Conservation (phyloP, 2,329 filamentous ascomycete species). For the Lachnellula subtilissima region DNA sequence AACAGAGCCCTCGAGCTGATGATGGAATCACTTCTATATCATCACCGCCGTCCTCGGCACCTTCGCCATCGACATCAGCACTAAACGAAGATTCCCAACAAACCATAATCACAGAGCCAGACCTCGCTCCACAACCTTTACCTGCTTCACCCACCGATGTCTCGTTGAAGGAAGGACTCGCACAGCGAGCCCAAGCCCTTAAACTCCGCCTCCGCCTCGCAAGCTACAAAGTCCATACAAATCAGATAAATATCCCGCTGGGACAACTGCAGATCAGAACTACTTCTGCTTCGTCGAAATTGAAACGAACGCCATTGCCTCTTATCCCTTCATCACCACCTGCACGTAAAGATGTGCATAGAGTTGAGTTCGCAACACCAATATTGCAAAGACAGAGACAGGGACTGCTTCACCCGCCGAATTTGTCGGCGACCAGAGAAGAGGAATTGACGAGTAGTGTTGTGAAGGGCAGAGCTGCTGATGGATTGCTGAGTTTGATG, state of each 20-base stretch:
- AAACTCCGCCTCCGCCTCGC: constrained; percentile 66
- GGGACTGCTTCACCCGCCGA: constrained; percentile 4
- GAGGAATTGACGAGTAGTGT: constrained; percentile 41
- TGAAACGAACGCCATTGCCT: constrained; percentile 12
- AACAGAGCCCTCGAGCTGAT: not conserved
- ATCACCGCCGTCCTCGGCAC: constrained; percentile 5
- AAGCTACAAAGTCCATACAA: constrained; percentile 70
- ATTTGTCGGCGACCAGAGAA: not conserved
- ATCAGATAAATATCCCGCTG: constrained; percentile 63
- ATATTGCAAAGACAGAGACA: constrained; percentile 12
- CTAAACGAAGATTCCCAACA: constrained; percentile 24
- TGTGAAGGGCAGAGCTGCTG: constrained; percentile 46
- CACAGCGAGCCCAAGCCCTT: constrained; percentile 59
- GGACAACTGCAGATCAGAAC: constrained; percentile 48
- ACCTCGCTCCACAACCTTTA: not conserved
- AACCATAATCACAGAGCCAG: constrained; percentile 22
- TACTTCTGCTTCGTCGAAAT: constrained; percentile 18
- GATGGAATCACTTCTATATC: not conserved
- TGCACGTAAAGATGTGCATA: not conserved
- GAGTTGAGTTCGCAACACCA: constrained; percentile 10
- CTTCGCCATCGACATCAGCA: constrained; percentile 8
- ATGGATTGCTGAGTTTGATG: constrained; percentile 42
- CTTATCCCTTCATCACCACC: constrained; percentile 12
- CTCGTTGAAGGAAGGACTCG: constrained; percentile 12
- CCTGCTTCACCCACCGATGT: not conserved